Evolutionary conservation across 2,329 filamentous ascomycete genomes (phyloP), one percentile per base, ranked within the genome.

Genomic region (Fusarium pilosicola): DNA sequence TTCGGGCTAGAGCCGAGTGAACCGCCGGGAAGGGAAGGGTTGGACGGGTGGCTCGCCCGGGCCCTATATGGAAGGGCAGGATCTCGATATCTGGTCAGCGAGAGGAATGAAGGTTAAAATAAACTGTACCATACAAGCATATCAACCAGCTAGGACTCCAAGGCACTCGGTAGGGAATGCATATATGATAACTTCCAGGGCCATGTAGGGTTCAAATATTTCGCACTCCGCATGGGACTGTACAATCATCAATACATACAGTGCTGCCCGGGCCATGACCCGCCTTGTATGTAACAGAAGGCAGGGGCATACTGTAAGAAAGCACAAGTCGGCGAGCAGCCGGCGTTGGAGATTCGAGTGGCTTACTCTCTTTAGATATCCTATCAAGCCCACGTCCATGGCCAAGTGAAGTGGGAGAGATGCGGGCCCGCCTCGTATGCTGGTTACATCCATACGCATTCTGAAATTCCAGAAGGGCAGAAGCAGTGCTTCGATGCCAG

Each of bases 1-100:
- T 78, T 82, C 78, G 79, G 80, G 77, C 78, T 81, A 75, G 77
- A 83, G 81, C 82, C 82, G 82, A 82, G 76, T 78, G 77, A 82
- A 80, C 78, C 79, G 80, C 81, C 80, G 76, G 74, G 77, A 78
- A 78, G 77, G 69, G 77, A 76, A 72, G 76, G 73, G 71, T 65
- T 75, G 68, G 54, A 61, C 61, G 69, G 75, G 62, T 67, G 70
- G 72, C 70, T 75, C 64, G 63, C 74, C 66, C 65, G 76, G 76
- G 66, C 56, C 73, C 65, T 62, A 63, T 62, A 68, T 63, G 38
- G 45, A 52, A 49, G 64, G 55, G 62, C 67, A 71, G 68, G 70
- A 79, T 81, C 76, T 80, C 73, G 72, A 79, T 79, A 74, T 74
- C 72, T 76, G 60, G 49, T 72, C 72, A 62, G 45, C 57, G 32